Percentiles rank a stretch among this genome's conserved stretches.
Evolutionary conservation across 139 green algal genomes (phyloP).

Genomic region (Spirogloea muscicola): DNA sequence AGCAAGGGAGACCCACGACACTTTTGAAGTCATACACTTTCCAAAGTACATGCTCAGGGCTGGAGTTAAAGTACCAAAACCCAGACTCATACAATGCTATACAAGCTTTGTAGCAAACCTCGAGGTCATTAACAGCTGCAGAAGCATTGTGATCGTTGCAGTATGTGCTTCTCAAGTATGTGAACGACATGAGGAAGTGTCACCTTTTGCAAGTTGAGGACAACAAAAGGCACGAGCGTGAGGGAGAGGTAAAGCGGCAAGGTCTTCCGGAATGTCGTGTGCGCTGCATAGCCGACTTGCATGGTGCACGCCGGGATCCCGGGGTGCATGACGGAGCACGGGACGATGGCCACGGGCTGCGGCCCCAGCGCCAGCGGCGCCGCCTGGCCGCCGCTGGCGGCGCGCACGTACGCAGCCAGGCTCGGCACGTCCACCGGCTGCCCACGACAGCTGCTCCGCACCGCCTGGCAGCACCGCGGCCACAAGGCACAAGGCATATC

Average conservation of each 20-base stretch:
- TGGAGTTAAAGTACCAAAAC: too few relatives aligned
- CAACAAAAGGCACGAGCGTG: constrained; percentile 50
- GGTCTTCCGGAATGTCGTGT: constrained; percentile 49
- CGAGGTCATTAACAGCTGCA: too few relatives aligned
- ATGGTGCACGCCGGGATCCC: constrained; percentile 12
- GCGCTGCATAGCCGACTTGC: constrained; percentile 3
- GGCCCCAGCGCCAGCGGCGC: neutral
- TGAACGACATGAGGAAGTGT: too few relatives aligned
- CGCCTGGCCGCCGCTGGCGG: neutral
- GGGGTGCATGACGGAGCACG: constrained; percentile 50
- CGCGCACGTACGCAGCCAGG: neutral
- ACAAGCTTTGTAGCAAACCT: too few relatives aligned
- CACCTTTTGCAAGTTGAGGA: constrained; percentile 52
- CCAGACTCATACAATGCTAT: too few relatives aligned
- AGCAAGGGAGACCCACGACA: too few relatives aligned
- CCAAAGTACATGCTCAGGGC: too few relatives aligned
- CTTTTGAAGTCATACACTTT: too few relatives aligned
- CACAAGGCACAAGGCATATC: constrained; percentile 4
- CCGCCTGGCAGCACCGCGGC: constrained; percentile 2
- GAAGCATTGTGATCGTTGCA: too few relatives aligned
- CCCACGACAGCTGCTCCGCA: constrained; percentile 18
- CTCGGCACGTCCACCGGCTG: neutral
- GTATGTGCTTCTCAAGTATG: too few relatives aligned
- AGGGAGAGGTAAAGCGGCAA: constrained; percentile 59
- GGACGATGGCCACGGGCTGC: constrained; percentile 14